Base-by-base conservation (phyloP, 495 filamentous ascomycete species). In the Echria macrotheca region DNA sequence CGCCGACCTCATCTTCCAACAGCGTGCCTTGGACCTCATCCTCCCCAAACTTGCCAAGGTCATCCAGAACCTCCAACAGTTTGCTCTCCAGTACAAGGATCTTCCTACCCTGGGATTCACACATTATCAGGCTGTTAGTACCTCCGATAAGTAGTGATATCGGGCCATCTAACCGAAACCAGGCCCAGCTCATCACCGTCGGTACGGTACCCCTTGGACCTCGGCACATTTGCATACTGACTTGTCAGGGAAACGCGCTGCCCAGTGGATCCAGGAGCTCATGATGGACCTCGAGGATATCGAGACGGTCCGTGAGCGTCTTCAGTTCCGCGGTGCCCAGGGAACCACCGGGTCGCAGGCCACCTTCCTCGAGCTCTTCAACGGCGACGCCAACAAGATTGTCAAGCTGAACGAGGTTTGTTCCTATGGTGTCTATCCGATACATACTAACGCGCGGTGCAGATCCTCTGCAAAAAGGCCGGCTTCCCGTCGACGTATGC, bases 221-320 rank as follows among this genome's bases (percentile, higher is more conserved):
- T 5, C 12, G 22, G 10, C 24, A 24, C 5, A 14, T 7, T n/a
- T 14, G n/a, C n/a, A n/a, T 43, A 23, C 24, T 14, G 15, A 4
- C 23, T 6, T 5, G 2, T 14, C 14, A 43, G 40, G 93, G 46
- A 84, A 84, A 59, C 72, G 86, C 77, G 63, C 63, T 3, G 58
- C 78, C 44, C 81, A 89, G 54, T 96, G 91, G 91, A 81, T 85
- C 33, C 87, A 93, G 64, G 88, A 96, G 60, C 76, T 97, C 12
- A 70, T 93, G 55, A 84, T 91, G 73, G 93, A 97, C 49, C 76
- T 98, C 32, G 74, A 83, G 51, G 85, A 88, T 66, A 77, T 97
- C 26, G 86, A 91, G 65, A 73, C 78, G 26, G 87, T 81, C 5
- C 81, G 83, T 40, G 71, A 80, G 18, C 81, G 84, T 40, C 79